Conservation (phyloP, 306 rosid genomes). For the Amphicarpaea edgeworthii region DNA sequence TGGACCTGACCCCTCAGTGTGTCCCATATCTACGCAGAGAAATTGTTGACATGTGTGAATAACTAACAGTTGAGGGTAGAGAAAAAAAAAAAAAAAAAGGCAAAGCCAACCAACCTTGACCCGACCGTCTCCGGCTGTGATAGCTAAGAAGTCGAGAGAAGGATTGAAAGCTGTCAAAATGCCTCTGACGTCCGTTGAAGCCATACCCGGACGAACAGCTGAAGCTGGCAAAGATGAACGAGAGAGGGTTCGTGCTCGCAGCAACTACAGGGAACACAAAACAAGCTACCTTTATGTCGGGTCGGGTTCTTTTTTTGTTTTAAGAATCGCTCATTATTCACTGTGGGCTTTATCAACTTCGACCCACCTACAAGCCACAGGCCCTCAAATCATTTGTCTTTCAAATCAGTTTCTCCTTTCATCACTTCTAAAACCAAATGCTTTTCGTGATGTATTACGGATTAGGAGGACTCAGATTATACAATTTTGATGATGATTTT, state of each 20-base stretch:
- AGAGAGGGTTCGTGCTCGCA: conserved; percentile 27
- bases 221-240: neutral
- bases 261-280: neutral
- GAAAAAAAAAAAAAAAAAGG: neutral
- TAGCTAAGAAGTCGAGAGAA: conserved; percentile 75
- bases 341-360: neutral
- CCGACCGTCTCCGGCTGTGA: conserved; percentile 90
- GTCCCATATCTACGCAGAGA: conserved; percentile 79
- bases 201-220: conserved; percentile 17
- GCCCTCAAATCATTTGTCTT: too few relatives aligned
- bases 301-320: neutral
- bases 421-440: too few relatives aligned
- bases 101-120: conserved; percentile 64
- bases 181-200: conserved; percentile 66
- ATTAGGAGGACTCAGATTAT: too few relatives aligned
- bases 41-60: neutral
- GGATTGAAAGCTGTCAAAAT: conserved; percentile 84
- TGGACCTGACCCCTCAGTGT: conserved; percentile 83
- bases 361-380: neutral
- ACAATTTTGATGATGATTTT: too few relatives aligned
- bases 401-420: too few relatives aligned
- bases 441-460: too few relatives aligned
- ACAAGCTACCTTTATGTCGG: neutral
- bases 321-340: too few relatives aligned
- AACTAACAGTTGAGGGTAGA: neutral